Base-by-base conservation (phyloP, 257 asterid genomes). In the Capsicum rhomboideum region DNA sequence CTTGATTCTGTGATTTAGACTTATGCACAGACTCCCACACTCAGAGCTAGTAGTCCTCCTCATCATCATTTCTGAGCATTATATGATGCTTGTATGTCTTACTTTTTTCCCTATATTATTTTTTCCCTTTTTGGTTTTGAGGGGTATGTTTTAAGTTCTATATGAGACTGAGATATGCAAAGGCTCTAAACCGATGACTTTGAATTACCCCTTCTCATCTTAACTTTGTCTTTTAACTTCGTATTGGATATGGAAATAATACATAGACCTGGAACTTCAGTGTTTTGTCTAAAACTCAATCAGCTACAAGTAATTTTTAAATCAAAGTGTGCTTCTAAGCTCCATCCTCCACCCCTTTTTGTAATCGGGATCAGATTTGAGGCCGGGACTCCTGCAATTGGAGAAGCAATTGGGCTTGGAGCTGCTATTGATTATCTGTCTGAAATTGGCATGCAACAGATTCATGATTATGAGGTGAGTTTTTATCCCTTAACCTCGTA, bases 361-460 rank as follows among this genome's bases (percentile, higher is more conserved):
- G 54, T 66, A 64, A 69, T 12, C 55, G 67, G n/a, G 82, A 69
- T 75, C 85, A 96, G 99, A 85, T 96, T 96, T 93, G 99, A 94
- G 88, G 98, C 98, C 61, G 99, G 98, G 40, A 96, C 98, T 77
- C 98, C 99, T 58, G 98, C 99, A 75, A 96, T 94, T 83, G 98
- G 94, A 31, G 97, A 93, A 92, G 97, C 95, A 78, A 92, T 96
- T 80, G 99, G 98, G 71, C 89, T 96, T 77, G 98, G 98, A 79
- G 98, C 97, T 44, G 92, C 98, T 55, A 90, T 94, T 42, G 99
- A 96, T 83, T 96, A 96, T 89, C 88, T 96, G 63, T 87, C 94
- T 46, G 93, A 85, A 86, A 93, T 96, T 67, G 99, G 99, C 86
- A 96, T 96, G 98, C 97, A 93, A 86, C 90, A 85, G 84, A 94